Evolutionary conservation across 768 basidiomycete species (phyloP).

Genomic region (Leccinum rimulosum): DNA sequence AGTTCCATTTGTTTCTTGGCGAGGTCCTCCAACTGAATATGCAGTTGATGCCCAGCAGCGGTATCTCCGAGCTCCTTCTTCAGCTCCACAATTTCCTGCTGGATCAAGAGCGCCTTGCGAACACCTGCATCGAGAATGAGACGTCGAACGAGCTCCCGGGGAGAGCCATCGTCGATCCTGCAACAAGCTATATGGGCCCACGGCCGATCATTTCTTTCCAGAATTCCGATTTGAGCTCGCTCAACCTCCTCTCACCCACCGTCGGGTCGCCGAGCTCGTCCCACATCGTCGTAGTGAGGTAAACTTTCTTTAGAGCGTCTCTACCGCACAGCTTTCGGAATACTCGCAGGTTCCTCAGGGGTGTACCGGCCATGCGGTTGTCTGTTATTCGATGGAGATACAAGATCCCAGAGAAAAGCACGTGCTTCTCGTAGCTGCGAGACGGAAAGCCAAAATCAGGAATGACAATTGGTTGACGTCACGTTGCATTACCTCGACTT

Average conservation of each 20-base stretch:
- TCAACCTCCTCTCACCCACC: constrained; percentile 16
- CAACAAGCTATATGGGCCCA: constrained; percentile 5
- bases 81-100: constrained; percentile 5
- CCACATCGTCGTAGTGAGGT: constrained; percentile 35
- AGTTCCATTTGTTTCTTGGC: neutral
- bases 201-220: neutral
- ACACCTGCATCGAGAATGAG: constrained; percentile 15
- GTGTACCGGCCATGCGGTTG: constrained; percentile 35
- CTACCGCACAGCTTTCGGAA: constrained; percentile 30
- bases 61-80: neutral
- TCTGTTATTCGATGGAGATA: constrained; percentile 43
- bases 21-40: neutral
- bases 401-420: constrained; percentile 32
- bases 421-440: constrained; percentile 5
- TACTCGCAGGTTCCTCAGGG: constrained; percentile 33
- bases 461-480: neutral
- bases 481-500: constrained; percentile 7
- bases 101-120: neutral
- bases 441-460: neutral
- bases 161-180: constrained; percentile 7
- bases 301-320: constrained; percentile 30
- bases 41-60: neutral
- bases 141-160: constrained; percentile 4
- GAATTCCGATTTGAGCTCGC: neutral
- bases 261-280: constrained; percentile 15